Percentiles rank a stretch among this genome's conserved stretches.
These are phyloP conservation scores for Pichia exigua DNA, from an alignment of 805 yeast species.

Conservation along the genomic window DNA sequence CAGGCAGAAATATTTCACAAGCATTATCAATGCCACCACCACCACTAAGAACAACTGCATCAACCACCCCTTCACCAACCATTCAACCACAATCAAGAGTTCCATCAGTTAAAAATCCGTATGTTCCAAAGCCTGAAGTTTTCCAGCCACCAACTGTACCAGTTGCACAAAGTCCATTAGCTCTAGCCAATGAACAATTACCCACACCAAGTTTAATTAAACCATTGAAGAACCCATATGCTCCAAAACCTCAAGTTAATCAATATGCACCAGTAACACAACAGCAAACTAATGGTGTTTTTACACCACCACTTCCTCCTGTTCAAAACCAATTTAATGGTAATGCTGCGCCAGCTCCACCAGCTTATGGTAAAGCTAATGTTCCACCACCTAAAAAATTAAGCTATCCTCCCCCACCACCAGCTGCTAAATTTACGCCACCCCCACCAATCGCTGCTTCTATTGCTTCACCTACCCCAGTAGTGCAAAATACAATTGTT, in stretches of 20 bases:
- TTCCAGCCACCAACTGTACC: slow-evolving; percentile 16
- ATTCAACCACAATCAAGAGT: background rate
- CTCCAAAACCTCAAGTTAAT: slow-evolving; percentile 4
- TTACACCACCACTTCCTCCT: slow-evolving; percentile 1
- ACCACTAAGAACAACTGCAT: slow-evolving; percentile 12
- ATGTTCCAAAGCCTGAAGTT: slow-evolving; percentile 28
- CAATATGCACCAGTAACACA: slow-evolving; percentile 12
- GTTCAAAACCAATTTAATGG: slow-evolving; percentile 1
- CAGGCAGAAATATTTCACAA: slow-evolving; percentile 22
- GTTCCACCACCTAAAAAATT: slow-evolving; percentile 10
- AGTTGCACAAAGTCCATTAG: slow-evolving; percentile 10
- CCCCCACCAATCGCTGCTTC: slow-evolving; percentile 14
- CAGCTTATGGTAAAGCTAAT: slow-evolving; percentile 1
- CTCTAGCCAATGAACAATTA: slow-evolving; percentile 11
- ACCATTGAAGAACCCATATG: slow-evolving; percentile 3
- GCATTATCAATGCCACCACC: slow-evolving; percentile 27
- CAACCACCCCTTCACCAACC: background rate
- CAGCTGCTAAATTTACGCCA: slow-evolving; percentile 6
- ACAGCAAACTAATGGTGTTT: background rate
- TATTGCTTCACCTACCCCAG: slow-evolving; percentile 13
- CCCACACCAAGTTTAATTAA: slow-evolving; percentile 14
- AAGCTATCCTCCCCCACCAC: slow-evolving; percentile 14
- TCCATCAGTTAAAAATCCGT: slow-evolving; percentile 23
- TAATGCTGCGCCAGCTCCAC: slow-evolving; percentile 14
- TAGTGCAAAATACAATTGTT: background rate